Evolutionary conservation across 345 rosid genomes (phyloP).

Genomic region (Pseudoturritis turrita): DNA sequence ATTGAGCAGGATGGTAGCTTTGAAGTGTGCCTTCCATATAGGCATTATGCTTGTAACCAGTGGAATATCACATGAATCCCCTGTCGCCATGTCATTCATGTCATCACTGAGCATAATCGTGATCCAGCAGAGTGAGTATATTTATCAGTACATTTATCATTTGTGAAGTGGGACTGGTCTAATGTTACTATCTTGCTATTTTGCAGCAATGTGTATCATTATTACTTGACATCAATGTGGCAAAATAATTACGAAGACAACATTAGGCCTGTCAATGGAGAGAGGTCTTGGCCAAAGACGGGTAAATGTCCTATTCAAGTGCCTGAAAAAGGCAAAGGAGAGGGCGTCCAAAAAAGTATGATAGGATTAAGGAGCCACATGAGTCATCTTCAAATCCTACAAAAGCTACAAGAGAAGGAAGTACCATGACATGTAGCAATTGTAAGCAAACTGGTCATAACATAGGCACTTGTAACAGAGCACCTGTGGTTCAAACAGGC

Average conservation of each 20-base stretch:
- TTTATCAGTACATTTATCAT: too few relatives aligned
- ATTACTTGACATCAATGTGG: background rate
- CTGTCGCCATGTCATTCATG: background rate
- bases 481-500: background rate
- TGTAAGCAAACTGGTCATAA: background rate
- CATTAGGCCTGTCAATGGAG: background rate
- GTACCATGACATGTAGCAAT: too few relatives aligned
- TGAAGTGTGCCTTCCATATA: too few relatives aligned
- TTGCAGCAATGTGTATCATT: background rate
- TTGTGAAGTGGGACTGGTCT: too few relatives aligned
- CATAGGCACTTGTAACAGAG: background rate
- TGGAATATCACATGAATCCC: background rate
- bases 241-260: background rate
- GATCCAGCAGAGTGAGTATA: background rate
- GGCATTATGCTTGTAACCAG: too few relatives aligned
- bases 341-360: too few relatives aligned
- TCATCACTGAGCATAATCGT: background rate
- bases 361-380: too few relatives aligned
- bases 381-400: too few relatives aligned
- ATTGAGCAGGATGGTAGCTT: too few relatives aligned
- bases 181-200: too few relatives aligned
- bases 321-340: background rate
- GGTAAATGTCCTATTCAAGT: background rate
- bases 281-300: background rate
- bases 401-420: too few relatives aligned